Evolutionary conservation across 345 rosid species (phyloP).

Genomic region (Arabidopsis suecica): DNA sequence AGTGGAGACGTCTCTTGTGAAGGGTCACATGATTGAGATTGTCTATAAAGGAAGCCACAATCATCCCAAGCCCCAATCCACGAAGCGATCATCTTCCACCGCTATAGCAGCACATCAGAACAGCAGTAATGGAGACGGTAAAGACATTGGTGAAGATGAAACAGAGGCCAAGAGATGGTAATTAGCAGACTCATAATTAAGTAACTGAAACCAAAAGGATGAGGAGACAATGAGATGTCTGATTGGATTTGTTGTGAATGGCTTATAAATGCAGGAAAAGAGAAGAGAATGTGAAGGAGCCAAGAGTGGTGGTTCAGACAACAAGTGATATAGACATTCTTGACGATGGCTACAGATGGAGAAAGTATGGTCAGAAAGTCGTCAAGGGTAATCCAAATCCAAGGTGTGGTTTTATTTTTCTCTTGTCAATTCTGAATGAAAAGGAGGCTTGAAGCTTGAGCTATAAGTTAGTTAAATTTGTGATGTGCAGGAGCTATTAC

Average conservation of each 20-base stretch:
- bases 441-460: conserved; percentile 48
- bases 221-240: conserved; percentile 37
- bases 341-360: conserved; percentile 96
- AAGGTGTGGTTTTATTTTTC: conserved; percentile 48
- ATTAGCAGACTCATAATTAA: neutral
- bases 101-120: conserved; percentile 53
- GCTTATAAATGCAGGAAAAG: conserved; percentile 62
- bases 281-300: conserved; percentile 86
- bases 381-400: conserved; percentile 98
- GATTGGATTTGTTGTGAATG: conserved; percentile 55
- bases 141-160: conserved; percentile 67
- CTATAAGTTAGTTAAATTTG: conserved; percentile 32
- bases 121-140: conserved; percentile 59
- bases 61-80: conserved; percentile 84
- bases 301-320: conserved; percentile 93
- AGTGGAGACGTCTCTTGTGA: conserved; percentile 74
- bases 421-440: neutral
- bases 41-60: conserved; percentile 90
- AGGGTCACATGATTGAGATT: conserved; percentile 90
- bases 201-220: conserved; percentile 43
- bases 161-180: conserved; percentile 88
- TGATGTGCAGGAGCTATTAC: conserved; percentile 79
- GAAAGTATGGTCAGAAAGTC: conserved; percentile 97
- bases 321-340: conserved; percentile 92
- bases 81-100: conserved; percentile 64